Base-by-base conservation (phyloP, 495 filamentous ascomycete genomes). In the Penicillium subrubescens region DNA sequence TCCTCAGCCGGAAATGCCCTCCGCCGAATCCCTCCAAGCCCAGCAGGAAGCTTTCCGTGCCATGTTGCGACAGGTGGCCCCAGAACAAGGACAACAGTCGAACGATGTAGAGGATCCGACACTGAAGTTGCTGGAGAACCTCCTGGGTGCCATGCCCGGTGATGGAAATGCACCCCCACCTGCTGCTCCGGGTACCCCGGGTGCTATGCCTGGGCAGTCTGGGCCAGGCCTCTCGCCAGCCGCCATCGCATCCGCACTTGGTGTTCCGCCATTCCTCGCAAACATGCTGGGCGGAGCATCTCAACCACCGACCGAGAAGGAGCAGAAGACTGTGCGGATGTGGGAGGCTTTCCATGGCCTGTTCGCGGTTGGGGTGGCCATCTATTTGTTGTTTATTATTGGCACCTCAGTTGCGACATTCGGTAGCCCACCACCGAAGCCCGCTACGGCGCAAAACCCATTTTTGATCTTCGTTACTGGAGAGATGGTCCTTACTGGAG, bases 381-480 rank as follows among this genome's bases (percentile, higher is more conserved):
- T 91, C 12, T 96, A 95, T 71, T 83, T 96, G 19, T 62, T 82
- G 0, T 71, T 80, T 14, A 60, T 79, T 15, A 70, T 81, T 12
- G 73, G 74, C 10, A 57, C 74, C 8, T 76, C 81, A 7, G 73
- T 82, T 51, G 62, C 75, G 31, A 69, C 73, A 48, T 83, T 76
- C 31, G 81, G 81, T 2, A 75, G 55, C 79, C 84, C 54, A 58
- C 90, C 54, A 78, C 83, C 65, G 81, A 90, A 52, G 76, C 90
- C 54, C 88, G 93, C 81, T 80, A 85, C 65, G 83, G 92, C 60
- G 75, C 84, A 73, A 80, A 85, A 83, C 51, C 82, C 84, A 25
- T 97, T 95, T 77, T 86, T 89, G 68, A 84, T 90, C 59, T 97
- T 97, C 71, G 88, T 90, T 23, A 93, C 92, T 3, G 90, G 87